Base-by-base conservation (phyloP, 192 early-diverging fungal species). In the Coemansia aciculifera region DNA sequence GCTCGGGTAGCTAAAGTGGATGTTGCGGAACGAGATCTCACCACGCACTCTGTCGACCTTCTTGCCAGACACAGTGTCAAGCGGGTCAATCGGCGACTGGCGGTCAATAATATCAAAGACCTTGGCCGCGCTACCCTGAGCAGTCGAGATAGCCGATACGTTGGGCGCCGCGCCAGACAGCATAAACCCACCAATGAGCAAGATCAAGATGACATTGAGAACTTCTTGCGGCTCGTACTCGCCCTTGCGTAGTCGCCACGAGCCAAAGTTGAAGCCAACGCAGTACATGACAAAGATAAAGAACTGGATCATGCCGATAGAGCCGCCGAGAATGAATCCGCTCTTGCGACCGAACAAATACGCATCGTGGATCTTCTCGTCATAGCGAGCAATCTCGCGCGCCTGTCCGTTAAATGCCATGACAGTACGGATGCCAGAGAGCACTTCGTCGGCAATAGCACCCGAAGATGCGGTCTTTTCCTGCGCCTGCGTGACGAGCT, bases 101-200 rank as follows among this genome's bases (percentile, higher is more conserved):
- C 94, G 89, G 69, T 94, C 95, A 59, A 98, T 93, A 37, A 90
- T 89, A 43, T 77, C 70, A 70, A 89, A 96, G 37, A 98, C 88
- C 34, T 86, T 90, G 71, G 81, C 85, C 1, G 91, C 95, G 24
- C 94, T 94, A 34, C 91, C 95, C 36, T 85, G 80, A 29, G 90
- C 92, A 34, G 85, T 88, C 17, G 86, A 83, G 21, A 98, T 80
- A 15, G 88, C 87, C 32, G 87, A 81, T 1, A 95, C 46, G 52
- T 93, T 89, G 19, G 92, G 89, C 10, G 89, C 86, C 1, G 88
- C 68, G 23, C 88, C 81, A 13, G 86, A 86, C 52, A 96, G 81
- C 8, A 88, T 79, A 36, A 91, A 88, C 7, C 89, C 78, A 67
- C 96, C 95, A 56, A 97, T 90, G 11, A 96, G 81, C 76, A 98